Evolutionary conservation across 1,284 basidiomycete species (phyloP), one percentile per base, ranked within the genome.

Genomic region (Paramarasmius palmivorus): DNA sequence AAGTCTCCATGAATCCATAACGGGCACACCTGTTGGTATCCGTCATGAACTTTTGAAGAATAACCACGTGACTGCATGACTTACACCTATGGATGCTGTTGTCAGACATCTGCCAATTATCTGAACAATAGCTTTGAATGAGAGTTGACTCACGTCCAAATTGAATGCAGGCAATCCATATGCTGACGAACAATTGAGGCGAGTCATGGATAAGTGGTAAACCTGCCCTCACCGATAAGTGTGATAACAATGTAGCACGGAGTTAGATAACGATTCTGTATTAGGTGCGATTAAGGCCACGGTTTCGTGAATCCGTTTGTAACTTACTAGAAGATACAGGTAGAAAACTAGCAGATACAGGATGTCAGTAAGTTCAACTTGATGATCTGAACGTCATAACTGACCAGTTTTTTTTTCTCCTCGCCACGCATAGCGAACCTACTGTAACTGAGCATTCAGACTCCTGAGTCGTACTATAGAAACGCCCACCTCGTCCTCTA

Each of bases 1-100:
- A 15, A 8, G 53, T 52, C 51, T 63, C 61, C 56, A 62, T 58
- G 35, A 59, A 59, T 4, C 53, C 56, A 23, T 61, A 63, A 26
- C 59, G 59, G 5, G 50, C 25, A 40, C 62, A 62, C 29, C 61
- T 62, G n/a, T n/a, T n/a, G n/a, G 17, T 12, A 14, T 14, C 10
- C 17, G 39, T 40, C 12, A 9, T 17, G 10, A 20, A 32, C 12
- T 17, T 25, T 14, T 20, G 19, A 36, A 20, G 29, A 35, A 26
- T 8, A 35, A 6, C 15, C 2, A 14, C 39, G 23, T 35, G 46
- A 23, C 42, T n/a, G n/a, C n/a, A n/a, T n/a, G n/a, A 37, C 22
- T 14, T 15, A 6, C 5, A 14, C 22, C 38, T 17, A 14, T 23
- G 25, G 15, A n/a, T n/a, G n/a, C n/a, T 14, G 19, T 26, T 23